Evolutionary conservation across 352 stramenopile genomes (phyloP), one percentile per base, ranked within the genome.

Genomic region (Pythium sukuiense): DNA sequence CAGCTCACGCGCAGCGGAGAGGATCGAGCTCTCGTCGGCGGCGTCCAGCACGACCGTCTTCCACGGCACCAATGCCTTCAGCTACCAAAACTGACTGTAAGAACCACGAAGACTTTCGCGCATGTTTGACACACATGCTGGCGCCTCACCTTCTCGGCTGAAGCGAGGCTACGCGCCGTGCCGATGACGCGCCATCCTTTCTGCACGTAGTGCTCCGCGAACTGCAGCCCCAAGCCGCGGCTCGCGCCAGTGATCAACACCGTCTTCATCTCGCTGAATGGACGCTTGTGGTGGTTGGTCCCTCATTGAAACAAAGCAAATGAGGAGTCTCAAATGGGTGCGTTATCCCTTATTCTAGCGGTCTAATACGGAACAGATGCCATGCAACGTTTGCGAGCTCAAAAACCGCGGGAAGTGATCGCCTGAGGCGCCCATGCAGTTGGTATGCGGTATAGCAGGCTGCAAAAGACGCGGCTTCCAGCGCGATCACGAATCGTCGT

Each of bases 231-330:
- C 24, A 80, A 54, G 4, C 70, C 73, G 30, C 73, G 69, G 52
- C 59, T 69, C 27, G 68, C 65, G 35, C 73, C 73, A 13, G 73
- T 77, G 69, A 80, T 78, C 30, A 77, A 48, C 20, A 78, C 72
- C 8, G 67, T 73, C 58, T 74, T 74, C 61, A 57, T 61, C 14
- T 27, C 26, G 32, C 20, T 26, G 13, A n/a, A 39, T 39, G 20
- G 20, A 24, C 20, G 20, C 20, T 24, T 24, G 20, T 24, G 20
- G 20, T 24, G 20, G 20, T 24, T 24, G 20, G 20, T 32, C 8
- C 30, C 16, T 48, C 13, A 16, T 9, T 20, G 48, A 14, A 35
- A 9, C 5, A 35, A 0, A 9, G 32, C 20, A 35, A 35, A 35
- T 9, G 32, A 61, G 6, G 6, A 27, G 30, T 16, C 20, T 24